Conservation (phyloP, 1,284 basidiomycete genomes). For the Austroboletus novae-zelandiae region DNA sequence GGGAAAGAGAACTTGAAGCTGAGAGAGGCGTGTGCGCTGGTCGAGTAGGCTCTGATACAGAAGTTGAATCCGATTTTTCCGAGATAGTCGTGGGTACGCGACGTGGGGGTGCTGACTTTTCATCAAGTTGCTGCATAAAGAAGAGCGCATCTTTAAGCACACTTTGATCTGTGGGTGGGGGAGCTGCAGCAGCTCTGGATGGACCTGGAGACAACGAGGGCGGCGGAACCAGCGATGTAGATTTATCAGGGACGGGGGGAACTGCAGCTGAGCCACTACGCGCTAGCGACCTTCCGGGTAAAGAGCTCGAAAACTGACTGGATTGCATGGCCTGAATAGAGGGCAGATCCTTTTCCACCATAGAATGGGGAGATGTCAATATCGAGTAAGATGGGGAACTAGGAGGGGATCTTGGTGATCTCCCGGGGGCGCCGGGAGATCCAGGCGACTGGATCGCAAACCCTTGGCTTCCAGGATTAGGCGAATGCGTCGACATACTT, state of each 20-base stretch:
- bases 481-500: slow-evolving; percentile 24
- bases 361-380: slow-evolving; percentile 45
- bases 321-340: slow-evolving; percentile 32
- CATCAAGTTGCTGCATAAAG: slow-evolving; percentile 62
- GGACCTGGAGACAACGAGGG: slow-evolving; percentile 8
- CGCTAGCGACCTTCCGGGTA: slow-evolving; percentile 12
- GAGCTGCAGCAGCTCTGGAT: slow-evolving; percentile 15
- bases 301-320: slow-evolving; percentile 7
- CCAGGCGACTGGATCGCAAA: slow-evolving; percentile 13
- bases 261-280: slow-evolving; percentile 15
- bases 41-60: slow-evolving; percentile 30
- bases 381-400: slow-evolving; percentile 38
- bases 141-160: slow-evolving; percentile 62
- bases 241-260: slow-evolving; percentile 31
- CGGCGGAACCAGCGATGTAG: not conserved
- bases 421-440: slow-evolving; percentile 15
- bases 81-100: slow-evolving; percentile 44
- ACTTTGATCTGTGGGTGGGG: slow-evolving; percentile 30
- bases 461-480: slow-evolving; percentile 16
- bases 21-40: slow-evolving; percentile 12
- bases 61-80: slow-evolving; percentile 31
- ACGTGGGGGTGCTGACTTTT: slow-evolving; percentile 28
- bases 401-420: slow-evolving; percentile 17
- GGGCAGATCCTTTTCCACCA: slow-evolving; percentile 33
- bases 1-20: slow-evolving; percentile 16